phyloP scores from a whole-genome alignment of 352 stramenopile species.

The Pythium aristosporum region DNA sequence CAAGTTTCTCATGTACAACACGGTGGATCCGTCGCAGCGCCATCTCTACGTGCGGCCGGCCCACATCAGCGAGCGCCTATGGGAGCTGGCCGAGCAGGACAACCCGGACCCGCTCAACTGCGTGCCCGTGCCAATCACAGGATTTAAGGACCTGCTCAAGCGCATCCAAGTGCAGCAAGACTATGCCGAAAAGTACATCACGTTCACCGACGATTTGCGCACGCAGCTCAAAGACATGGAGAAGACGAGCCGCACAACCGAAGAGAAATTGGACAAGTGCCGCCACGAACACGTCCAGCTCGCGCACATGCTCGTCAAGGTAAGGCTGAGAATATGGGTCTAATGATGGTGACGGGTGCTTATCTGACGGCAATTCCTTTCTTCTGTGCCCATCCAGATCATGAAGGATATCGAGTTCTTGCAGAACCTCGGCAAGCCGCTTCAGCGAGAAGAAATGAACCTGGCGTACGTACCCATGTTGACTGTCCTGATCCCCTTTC shows the following conservation, averaged over 20 bases:
- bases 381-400: constrained; percentile 19
- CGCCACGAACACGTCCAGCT: constrained; percentile 83
- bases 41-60: constrained; percentile 78
- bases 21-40: constrained; percentile 76
- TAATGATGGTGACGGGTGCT: not conserved
- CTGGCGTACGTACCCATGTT: constrained; percentile 51
- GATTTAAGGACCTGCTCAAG: constrained; percentile 80
- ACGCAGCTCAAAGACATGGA: constrained; percentile 81
- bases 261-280: constrained; percentile 86
- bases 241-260: constrained; percentile 69
- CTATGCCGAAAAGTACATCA: constrained; percentile 80
- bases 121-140: constrained; percentile 71
- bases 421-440: constrained; percentile 82
- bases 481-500: not conserved
- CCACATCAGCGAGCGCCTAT: constrained; percentile 82
- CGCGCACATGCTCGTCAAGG: constrained; percentile 81
- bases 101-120: constrained; percentile 84
- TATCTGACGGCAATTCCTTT: not conserved
- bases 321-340: constrained; percentile 7
- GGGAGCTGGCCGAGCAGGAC: constrained; percentile 84
- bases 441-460: constrained; percentile 77
- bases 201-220: constrained; percentile 74
- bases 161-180: constrained; percentile 81
- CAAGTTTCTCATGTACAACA: constrained; percentile 91
- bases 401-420: constrained; percentile 89